Evolutionary conservation across 164 flowering plant genomes (phyloP), one percentile per base, ranked within the genome.

Genomic region (Liriodendron chinense): DNA sequence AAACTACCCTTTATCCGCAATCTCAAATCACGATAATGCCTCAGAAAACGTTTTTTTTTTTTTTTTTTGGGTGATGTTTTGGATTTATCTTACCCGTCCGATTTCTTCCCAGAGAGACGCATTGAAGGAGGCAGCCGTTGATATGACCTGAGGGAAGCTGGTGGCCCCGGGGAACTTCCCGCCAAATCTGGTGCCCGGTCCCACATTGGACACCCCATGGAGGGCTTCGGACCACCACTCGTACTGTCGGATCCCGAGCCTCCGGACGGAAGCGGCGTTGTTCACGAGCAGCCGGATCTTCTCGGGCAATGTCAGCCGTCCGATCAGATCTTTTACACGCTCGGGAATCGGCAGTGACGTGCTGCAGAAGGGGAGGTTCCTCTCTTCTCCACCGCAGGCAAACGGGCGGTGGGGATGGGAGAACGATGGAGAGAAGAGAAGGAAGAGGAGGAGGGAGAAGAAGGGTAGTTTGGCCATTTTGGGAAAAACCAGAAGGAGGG

Each of bases 201-300:
- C 98, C 67, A 87, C 91, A 74, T 89, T 86, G 34, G 98, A 92
- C 6, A 95, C 92, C 3, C 99, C 99, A 61, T 95, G 98, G 59
- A 95, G 89, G 2, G 93, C 97, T 89, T 95, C 99, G 8, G 97
- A 93, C 99, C 99, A 96, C 99, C 99, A 96, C 83, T 93, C 96
- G 67, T 95, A 93, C 16, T 87, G 88, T 68, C 75, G 77, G 67
- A 95, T 88, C 68, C 98, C 98, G n/a, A 95, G 90, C 77, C 97
- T 76, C 7, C 93, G 89, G 65, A 93, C 90, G 1, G 87, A 79
- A 0, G 86, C 87, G 0, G 99, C 97, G 75, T 84, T 87, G 88
- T 89, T 85, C 50, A 87, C 97, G 16, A 95, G 83, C 74, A 89
- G 79, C 71, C 77, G 59, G 3, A 90, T 85, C 80, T 95, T 95